Evolutionary conservation across 148 eudicot species (phyloP).

Genomic region (Euryodendron excelsum): DNA sequence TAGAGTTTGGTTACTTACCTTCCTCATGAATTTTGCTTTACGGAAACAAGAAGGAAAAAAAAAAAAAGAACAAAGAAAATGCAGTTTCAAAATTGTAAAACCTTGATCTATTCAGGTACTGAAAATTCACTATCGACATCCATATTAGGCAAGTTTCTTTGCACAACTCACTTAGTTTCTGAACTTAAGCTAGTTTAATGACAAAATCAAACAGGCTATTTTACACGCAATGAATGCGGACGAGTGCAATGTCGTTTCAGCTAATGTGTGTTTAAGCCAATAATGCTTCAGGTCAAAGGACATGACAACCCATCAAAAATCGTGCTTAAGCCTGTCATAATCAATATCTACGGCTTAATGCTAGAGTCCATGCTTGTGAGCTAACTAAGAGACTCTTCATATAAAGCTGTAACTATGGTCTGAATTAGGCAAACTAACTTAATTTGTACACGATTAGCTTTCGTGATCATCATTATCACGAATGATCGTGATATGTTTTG

Average conservation of each 20-base stretch:
- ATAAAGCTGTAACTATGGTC: not conserved
- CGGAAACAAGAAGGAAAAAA: not conserved
- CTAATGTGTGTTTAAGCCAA: not conserved
- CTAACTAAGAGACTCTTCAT: not conserved
- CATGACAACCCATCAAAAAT: not conserved
- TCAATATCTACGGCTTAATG: not conserved
- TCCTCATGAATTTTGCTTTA: not conserved
- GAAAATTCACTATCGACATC: not conserved
- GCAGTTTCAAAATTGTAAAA: too few species aligned
- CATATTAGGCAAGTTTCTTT: not conserved
- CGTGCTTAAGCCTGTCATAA: not conserved
- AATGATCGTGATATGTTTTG: not conserved
- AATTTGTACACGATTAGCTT: too few species aligned
- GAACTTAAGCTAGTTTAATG: conserved; percentile 6
- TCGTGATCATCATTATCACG: not conserved
- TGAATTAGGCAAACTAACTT: too few species aligned
- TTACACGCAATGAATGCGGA: not conserved
- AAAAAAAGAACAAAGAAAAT: not conserved
- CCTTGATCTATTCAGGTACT: too few species aligned
- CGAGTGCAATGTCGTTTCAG: not conserved
- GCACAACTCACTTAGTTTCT: not conserved
- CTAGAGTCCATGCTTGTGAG: not conserved
- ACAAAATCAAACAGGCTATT: not conserved
- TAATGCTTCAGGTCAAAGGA: not conserved
- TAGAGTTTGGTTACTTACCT: not conserved